phyloP scores from a whole-genome alignment of 139 green algal genomes.

The Dunaliella primolecta region DNA sequence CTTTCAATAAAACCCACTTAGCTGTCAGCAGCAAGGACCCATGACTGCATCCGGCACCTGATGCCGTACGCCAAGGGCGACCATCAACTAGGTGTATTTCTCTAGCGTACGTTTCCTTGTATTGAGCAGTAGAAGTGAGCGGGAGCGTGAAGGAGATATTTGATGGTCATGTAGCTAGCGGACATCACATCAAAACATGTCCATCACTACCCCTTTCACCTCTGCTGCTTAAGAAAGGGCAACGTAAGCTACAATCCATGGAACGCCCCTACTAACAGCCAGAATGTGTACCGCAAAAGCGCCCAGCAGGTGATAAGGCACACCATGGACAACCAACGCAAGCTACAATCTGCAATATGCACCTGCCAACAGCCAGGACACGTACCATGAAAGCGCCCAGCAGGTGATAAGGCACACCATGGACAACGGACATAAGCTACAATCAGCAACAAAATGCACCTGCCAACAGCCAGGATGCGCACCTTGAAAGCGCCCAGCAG shows the following conservation, averaged over 20 bases:
- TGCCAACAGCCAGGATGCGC: too few relatives aligned
- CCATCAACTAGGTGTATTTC: too few relatives aligned
- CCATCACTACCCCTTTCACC: not conserved
- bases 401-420: conserved; percentile 88
- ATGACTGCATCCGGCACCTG: not conserved
- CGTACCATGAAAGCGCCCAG: conserved; percentile 88
- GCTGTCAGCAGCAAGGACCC: not conserved
- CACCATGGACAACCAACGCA: not conserved
- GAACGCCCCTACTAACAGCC: too few relatives aligned
- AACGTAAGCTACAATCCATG: not conserved
- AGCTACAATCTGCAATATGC: not conserved
- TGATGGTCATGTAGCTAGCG: too few relatives aligned
- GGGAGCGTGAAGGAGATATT: too few relatives aligned
- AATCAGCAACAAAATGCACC: not conserved
- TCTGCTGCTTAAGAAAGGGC: not conserved
- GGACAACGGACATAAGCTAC: conserved; percentile 17
- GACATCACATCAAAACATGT: not conserved
- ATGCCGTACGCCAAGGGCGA: not conserved
- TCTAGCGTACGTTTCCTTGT: too few relatives aligned
- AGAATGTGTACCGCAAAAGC: too few relatives aligned
- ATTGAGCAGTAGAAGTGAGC: too few relatives aligned
- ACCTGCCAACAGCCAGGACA: conserved; percentile 65
- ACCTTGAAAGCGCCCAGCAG: too few relatives aligned
- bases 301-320: not conserved
- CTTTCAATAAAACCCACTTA: too few relatives aligned